Base-by-base conservation (phyloP, 1,139 yeast genomes). In the Blastobotrys arbuscula region DNA sequence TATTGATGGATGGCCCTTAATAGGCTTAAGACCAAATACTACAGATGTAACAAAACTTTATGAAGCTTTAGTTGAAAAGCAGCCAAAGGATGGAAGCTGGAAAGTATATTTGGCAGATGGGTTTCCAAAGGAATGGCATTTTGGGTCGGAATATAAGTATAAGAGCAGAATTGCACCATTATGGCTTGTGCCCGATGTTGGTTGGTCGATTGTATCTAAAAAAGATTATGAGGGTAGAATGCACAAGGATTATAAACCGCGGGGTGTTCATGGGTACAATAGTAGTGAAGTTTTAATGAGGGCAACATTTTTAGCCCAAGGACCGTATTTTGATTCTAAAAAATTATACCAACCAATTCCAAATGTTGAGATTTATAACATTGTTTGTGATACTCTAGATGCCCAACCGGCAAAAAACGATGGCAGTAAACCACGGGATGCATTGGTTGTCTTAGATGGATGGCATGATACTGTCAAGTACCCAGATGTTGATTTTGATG, bases 1-100 rank as follows among this genome's bases (percentile, higher is more conserved):
- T 59, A 68, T 76, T 39, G 92, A 84, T 61, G 95, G 95, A n/a
- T 85, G 94, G 90, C 95, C 96, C n/a, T 70, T 87, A 51, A 82
- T 75, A 58, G 96, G 95, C 0, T 68, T 87, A 43, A 73, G 94
- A 40, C 92, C 94, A 9, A 68, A 59, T 42, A 65, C 43, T 13
- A 58, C 54, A 43, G 55, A 68, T 0, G 64, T 71, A 2, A 68
- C 68, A 4, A 73, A 72, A 9, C 53, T 81, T 13, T 73, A 65
- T 56, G 53, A 62, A 1, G 70, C 71, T 15, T 55, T 72, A 24
- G 54, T 56, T 45, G 50, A 48, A 4, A 53, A 59, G 42, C 63
- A 61, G 37, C 53, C 60, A 1, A 23, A 39, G 16, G 62, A 63
- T 42, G 67, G 62, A 2, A 68, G 77, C 48, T 82, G 72, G 64